Conservation (phyloP, 768 basidiomycete genomes). For the Phylloporus arenicola region DNA sequence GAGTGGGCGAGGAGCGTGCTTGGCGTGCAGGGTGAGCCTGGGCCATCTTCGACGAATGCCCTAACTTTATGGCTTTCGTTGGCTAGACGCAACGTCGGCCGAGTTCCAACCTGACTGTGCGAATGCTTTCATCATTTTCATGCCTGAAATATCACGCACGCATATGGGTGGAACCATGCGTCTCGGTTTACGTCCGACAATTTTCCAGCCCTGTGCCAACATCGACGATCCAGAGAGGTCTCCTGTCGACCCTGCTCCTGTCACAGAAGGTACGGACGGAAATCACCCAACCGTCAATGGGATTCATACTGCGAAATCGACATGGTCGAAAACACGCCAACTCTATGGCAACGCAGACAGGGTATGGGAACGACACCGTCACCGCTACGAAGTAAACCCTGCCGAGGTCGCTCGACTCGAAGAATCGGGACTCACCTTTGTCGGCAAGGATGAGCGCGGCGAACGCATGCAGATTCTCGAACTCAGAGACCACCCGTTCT, state of each 20-base stretch:
- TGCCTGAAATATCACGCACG: slow-evolving; percentile 97
- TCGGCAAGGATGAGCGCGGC: slow-evolving; percentile 91
- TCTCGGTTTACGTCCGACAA: slow-evolving; percentile 92
- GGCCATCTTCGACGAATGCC: background rate
- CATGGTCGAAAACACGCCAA: slow-evolving; percentile 66
- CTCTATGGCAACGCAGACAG: slow-evolving; percentile 78
- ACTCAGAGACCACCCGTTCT: slow-evolving; percentile 87
- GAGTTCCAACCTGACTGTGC: slow-evolving; percentile 64
- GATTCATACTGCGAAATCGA: slow-evolving; percentile 39
- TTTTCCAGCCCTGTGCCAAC: slow-evolving; percentile 56
- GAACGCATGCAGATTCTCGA: slow-evolving; percentile 98
- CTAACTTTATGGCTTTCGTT: slow-evolving; percentile 4
- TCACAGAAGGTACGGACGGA: slow-evolving; percentile 1
- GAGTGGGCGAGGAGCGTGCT: slow-evolving; percentile 91
- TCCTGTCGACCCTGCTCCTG: slow-evolving; percentile 6
- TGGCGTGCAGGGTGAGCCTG: slow-evolving; percentile 52
- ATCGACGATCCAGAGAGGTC: slow-evolving; percentile 11
- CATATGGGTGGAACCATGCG: slow-evolving; percentile 99
- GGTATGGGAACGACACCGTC: slow-evolving; percentile 96
- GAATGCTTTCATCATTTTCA: slow-evolving; percentile 87
- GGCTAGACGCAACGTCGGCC: slow-evolving; percentile 73
- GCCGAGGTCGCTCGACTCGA: slow-evolving; percentile 69
- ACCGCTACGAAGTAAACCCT: slow-evolving; percentile 96
- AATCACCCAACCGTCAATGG: slow-evolving; percentile 4
- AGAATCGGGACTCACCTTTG: slow-evolving; percentile 66